Evolutionary conservation across 306 rosid genomes (phyloP), one percentile per base, ranked within the genome.

Genomic region (Glycine latifolia): DNA sequence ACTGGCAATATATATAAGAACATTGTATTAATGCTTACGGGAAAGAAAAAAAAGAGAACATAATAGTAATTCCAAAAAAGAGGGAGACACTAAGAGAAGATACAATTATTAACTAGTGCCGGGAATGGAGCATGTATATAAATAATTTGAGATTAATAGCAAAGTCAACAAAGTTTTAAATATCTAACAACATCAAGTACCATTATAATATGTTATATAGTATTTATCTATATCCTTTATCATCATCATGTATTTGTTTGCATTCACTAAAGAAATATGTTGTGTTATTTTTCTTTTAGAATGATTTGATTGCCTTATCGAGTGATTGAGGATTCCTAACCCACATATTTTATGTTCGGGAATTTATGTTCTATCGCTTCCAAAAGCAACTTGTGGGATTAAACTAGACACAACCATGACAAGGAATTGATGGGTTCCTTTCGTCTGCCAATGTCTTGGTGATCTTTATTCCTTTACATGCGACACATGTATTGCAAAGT

Each of bases 271-370:
- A 73, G 85, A 89, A 86, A 89, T 84, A 87, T 77, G 78, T 81
- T 73, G 88, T 89, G 90, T 85, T 85, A 84, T 83, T 80, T 86
- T 87, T 87, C 87, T 53, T 68, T 87, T 91, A 83, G 84, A 85
- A 73, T 78, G 73, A 82, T 82, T 26, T 63, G 82, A 76, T 82
- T 74, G 86, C 73, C 88, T 71, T 83, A 69, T 59, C 61, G 78
- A 56, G 68, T 26, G 79, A 77, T 77, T 61, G 76, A 69, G 81
- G 90, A 89, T 87, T 88, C 89, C 84, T 67, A 59, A 67, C 83
- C 77, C 79, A 66, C 85, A 52, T 63, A 66, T 84, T 76, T 83
- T 77, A 43, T 68, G 48, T 74, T 33, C 41, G 52, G 67, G 76
- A 86, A 84, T 80, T 58, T 80, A 62, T 82, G 85, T 80, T 86